Conservation (phyloP, 345 rosid species). For the Eucalyptus erythrocorys region DNA sequence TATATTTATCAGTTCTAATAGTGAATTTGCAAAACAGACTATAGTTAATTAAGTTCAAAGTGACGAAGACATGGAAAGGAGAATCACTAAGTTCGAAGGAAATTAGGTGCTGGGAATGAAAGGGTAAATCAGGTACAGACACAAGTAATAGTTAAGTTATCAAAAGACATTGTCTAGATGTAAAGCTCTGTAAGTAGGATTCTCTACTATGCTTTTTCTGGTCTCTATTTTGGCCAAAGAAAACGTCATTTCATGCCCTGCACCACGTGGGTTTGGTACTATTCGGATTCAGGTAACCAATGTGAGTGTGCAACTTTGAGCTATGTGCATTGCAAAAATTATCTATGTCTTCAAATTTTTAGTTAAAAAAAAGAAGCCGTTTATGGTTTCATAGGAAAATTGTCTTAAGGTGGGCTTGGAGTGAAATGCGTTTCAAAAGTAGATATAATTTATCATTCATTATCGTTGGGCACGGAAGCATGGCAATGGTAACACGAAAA, state of each 20-base stretch:
- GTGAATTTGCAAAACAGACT: no score
- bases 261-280: neutral
- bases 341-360: neutral
- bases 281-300: neutral
- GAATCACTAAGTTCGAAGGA: rapidly evolving
- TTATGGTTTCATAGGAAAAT: neutral
- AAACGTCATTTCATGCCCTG: neutral
- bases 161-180: no score
- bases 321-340: neutral
- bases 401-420: neutral
- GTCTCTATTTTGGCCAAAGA: neutral
- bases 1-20: no score
- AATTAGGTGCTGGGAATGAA: no score
- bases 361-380: neutral
- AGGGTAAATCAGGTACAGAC: no score
- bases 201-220: neutral
- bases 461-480: rapidly evolving
- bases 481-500: neutral
- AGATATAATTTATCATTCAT: neutral
- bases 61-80: no score
- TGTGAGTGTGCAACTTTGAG: neutral
- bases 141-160: no score
- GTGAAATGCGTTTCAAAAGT: no score
- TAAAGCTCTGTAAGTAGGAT: rapidly evolving
- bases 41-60: no score